Conservation (phyloP, 805 yeast species). For the Zygosaccharomyces siamensis region DNA sequence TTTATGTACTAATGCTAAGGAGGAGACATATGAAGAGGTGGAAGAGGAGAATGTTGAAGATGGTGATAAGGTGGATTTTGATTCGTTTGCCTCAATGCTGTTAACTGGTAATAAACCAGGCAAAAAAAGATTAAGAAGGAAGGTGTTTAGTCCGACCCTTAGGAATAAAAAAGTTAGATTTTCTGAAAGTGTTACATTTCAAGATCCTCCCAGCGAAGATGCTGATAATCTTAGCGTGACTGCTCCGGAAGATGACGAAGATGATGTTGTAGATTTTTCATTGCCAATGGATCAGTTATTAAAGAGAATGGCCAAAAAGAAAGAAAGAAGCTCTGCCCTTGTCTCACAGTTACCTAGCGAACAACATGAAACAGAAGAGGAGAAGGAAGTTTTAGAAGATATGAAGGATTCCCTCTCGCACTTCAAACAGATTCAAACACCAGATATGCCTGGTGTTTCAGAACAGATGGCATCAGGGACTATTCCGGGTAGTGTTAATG, state of each 20-base stretch:
- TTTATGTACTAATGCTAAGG: slow-evolving; percentile 52
- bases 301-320: slow-evolving; percentile 38
- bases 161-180: slow-evolving; percentile 64
- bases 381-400: slow-evolving; percentile 64
- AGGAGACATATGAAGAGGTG: slow-evolving; percentile 43
- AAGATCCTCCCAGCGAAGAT: slow-evolving; percentile 24
- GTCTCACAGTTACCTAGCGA: slow-evolving; percentile 32
- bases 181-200: slow-evolving; percentile 54
- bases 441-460: slow-evolving; percentile 48
- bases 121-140: slow-evolving; percentile 36
- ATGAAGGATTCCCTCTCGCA: slow-evolving; percentile 71
- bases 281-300: slow-evolving; percentile 76
- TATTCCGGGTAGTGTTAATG: not conserved
- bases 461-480: slow-evolving; percentile 6
- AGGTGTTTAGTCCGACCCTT: slow-evolving; percentile 31
- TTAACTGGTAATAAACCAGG: slow-evolving; percentile 74
- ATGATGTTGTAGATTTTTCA: slow-evolving; percentile 46
- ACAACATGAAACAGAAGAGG: slow-evolving; percentile 49
- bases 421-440: slow-evolving; percentile 66
- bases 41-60: slow-evolving; percentile 27
- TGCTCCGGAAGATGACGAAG: slow-evolving; percentile 16
- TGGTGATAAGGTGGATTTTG: slow-evolving; percentile 58
- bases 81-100: slow-evolving; percentile 77
- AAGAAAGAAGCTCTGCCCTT: slow-evolving; percentile 21
- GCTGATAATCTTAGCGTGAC: slow-evolving; percentile 2